Evolutionary conservation across 148 eudicot genomes (phyloP), one percentile per base, ranked within the genome.

Genomic region (Heliamphora exappendiculata): DNA sequence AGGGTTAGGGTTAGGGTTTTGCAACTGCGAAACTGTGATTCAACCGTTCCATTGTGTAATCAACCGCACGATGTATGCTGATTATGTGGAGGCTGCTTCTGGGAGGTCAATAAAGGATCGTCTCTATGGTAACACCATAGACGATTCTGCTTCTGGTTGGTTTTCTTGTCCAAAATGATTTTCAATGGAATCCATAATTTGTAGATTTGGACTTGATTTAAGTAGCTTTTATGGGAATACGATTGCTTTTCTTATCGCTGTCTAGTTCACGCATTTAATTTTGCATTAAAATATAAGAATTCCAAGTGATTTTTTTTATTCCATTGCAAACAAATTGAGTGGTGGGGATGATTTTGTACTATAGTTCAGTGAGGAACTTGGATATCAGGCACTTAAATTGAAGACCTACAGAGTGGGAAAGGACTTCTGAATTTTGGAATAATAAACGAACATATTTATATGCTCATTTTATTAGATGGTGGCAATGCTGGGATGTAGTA

Each of bases 31-130:
- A 24, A 65, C 45, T n/a, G 65, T 28, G 68, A 63, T 17, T 53
- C 17, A 26, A 58, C 47, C 22, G 67, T 74, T 58, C 37, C n/a
- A 28, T 74, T 62, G 19, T 47, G 69, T 29, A 31, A 60, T 62
- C 67, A 49, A 62, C 37, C 78, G 9, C 9, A 33, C 69, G 76
- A 91, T 91, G 97, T 91, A 90, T 70, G 91, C 94, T 73, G 97
- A 91, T 85, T 90, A 86, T 14, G 79, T 84, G 22, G 91, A 91
- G 67, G 85, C 86, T 50, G 86, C 58, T 5, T 69, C 80, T 24
- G 82, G 85, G 76, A 77, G 85, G 63, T 89, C 97, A 3, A 75
- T 91, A 37, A 85, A 60, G 84, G 97, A 91, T 29, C 84, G 97
- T 20, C 91, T 91, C 49, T 77, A 87, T 39, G 92, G 94, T 22